Evolutionary conservation across 106 monocot genomes (phyloP), one percentile per base, ranked within the genome.

Genomic region (Hemerocallis citrina): DNA sequence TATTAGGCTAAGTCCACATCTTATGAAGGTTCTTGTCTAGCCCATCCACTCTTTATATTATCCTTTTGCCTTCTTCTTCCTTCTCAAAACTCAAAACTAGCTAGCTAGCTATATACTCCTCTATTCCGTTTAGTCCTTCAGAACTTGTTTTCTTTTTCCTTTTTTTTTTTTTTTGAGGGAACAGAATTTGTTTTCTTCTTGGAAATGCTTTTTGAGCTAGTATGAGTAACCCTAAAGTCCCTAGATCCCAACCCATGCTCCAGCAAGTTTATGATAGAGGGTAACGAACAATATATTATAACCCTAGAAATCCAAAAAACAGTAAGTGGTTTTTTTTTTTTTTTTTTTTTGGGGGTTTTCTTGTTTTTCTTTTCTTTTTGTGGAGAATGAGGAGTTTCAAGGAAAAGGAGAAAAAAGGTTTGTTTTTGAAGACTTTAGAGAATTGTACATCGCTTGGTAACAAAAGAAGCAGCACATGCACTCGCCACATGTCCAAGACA

Each of bases 211-310:
- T 1, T 19, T 49, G 16, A 49, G 19, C 3, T 41, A 17, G 15
- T 15, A 61, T 61, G 60, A 61, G 60, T 42, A 61, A 61, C 12
- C 17, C 60, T 3, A 61, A 27, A 14, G 38, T 6, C 36, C 38
- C 60, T 40, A 40, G 60, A 25, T 38, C 60, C 10, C 38, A 41
- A 1, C 60, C 60, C 36, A 40, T 27, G 27, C 60, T 61, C 28
- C 21, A 20, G 5, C 60, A 61, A 42, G 60, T 61, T 15, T 61
- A 61, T n/a, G 60, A 61, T 6, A 22, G 60, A 25, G 60, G 60
- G 27, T 61, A 61, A 28, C 37, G 15, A 23, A 16, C 22, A 7
- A 21, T 6, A 8, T 57, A 9, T 12, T 15, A 8, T 13, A 23
- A 15, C 17, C 34, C 33, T 58, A 21, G 6, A 5, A 47, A 21